Evolutionary conservation across 148 eudicot species (phyloP), one percentile per base, ranked within the genome.

Genomic region (Beta vulgaris): DNA sequence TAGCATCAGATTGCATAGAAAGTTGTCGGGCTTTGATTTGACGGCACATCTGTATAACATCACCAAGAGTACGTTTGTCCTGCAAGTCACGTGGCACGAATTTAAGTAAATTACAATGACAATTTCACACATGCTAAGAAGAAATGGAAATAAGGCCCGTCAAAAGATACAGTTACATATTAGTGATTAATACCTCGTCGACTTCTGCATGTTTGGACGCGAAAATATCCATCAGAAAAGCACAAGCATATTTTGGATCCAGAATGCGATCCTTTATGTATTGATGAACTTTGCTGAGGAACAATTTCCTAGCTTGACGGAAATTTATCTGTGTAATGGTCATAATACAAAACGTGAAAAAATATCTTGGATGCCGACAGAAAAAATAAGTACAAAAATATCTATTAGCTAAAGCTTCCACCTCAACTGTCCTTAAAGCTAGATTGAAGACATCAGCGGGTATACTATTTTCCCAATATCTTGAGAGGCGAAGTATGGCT

Each of bases 181-280:
- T 68, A 70, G 51, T 19, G 75, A 71, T 68, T 73, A 67, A 60
- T 83, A 95, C 99, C 99, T 90, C 97, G 35, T 89, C 97, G 37
- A 84, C 64, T 76, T 86, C 85, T 59, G 86, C 77, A 69, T 86
- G 87, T 71, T 79, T 81, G 76, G 87, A 84, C 73, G 77, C 86
- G 1, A 68, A 80, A 29, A 89, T 80, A 79, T 89, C 88, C 80
- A 92, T 70, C 19, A 95, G 82, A 84, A 95, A 91, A 78, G 94
- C 94, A 77, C 93, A 87, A n/a, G 94, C 94, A 87, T 90, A 95
- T 84, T 92, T 95, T 60, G 94, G 90, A 82, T 95, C 98, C 84
- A 95, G 78, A 72, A 84, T 80, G 75, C 97, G 87, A 70, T 95
- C 99, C 82, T 88, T 95, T 36, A 92, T 84, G 84, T 95, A 95